Evolutionary conservation across 805 yeast genomes (phyloP).

Genomic region (Yamadazyma nakazawae): DNA sequence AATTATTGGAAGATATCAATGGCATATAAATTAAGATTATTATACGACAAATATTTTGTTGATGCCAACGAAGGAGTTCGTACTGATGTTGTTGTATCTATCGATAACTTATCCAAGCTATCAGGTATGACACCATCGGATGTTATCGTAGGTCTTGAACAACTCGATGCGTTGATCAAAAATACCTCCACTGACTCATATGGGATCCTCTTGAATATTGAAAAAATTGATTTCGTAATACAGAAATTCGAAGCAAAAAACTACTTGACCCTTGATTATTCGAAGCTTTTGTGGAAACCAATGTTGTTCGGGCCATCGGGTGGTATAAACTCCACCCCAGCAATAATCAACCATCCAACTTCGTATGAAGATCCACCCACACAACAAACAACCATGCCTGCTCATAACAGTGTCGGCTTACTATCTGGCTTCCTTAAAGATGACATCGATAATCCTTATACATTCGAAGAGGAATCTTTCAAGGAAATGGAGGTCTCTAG

Average conservation of each 20-base stretch:
- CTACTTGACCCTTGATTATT: constrained; percentile 50
- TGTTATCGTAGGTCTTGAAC: constrained; percentile 82
- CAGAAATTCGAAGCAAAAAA: constrained; percentile 52
- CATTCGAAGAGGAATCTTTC: constrained; percentile 54
- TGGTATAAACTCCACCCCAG: constrained; percentile 68
- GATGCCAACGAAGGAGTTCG: constrained; percentile 3
- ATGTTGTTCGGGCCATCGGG: constrained; percentile 83
- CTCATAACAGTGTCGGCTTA: constrained; percentile 51
- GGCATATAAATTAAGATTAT: constrained; percentile 42
- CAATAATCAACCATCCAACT: neutral
- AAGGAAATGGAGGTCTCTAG: constrained; percentile 39
- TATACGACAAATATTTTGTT: constrained; percentile 20
- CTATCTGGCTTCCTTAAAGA: constrained; percentile 61
- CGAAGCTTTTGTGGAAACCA: constrained; percentile 72
- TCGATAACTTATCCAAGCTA: constrained; percentile 57
- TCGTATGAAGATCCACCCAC: constrained; percentile 19
- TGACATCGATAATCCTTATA: constrained; percentile 61
- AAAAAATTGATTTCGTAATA: constrained; percentile 40
- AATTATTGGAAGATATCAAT: constrained; percentile 79
- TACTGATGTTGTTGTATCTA: constrained; percentile 36
- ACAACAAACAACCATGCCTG: constrained; percentile 1
- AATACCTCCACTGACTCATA: constrained; percentile 45
- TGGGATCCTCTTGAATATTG: constrained; percentile 51
- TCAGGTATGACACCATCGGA: constrained; percentile 90
- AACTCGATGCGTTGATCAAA: constrained; percentile 56